phyloP scores from a whole-genome alignment of 2,329 filamentous ascomycete genomes.

The Alternaria consortialis region DNA sequence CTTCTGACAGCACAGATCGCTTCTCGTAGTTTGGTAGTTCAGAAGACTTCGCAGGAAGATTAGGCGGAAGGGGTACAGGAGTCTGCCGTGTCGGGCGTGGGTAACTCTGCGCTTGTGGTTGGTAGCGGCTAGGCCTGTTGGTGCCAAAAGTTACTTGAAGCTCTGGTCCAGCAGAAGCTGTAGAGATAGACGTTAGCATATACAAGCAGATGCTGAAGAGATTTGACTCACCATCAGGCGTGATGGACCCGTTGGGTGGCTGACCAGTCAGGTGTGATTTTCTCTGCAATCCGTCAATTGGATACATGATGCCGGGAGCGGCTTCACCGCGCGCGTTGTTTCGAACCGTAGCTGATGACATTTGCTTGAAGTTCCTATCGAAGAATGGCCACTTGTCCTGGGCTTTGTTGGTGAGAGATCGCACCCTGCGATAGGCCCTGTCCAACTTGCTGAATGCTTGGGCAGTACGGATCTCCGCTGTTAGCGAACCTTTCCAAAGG shows the following conservation, averaged over 20 bases:
- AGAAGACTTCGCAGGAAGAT: neutral
- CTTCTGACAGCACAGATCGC: neutral
- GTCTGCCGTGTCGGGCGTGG: conserved; percentile 9
- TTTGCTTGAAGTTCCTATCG: conserved; percentile 32
- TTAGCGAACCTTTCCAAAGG: conserved; percentile 11
- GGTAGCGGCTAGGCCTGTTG: neutral
- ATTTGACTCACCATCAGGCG: conserved; percentile 2
- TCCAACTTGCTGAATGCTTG: conserved; percentile 37
- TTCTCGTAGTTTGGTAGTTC: neutral
- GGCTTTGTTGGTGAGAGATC: conserved; percentile 38
- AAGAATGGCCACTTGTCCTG: conserved; percentile 48
- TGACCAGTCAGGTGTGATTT: neutral
- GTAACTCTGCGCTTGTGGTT: neutral
- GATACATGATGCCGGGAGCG: conserved; percentile 18
- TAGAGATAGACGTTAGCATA: neutral
- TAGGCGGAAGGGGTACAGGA: conserved; percentile 1
- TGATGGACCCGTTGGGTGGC: neutral
- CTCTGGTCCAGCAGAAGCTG: neutral
- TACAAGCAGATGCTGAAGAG: neutral
- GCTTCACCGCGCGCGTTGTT: conserved; percentile 29
- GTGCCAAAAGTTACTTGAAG: conserved; percentile 16
- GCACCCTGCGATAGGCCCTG: conserved; percentile 41
- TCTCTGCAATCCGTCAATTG: conserved; percentile 4
- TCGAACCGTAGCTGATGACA: conserved; percentile 30
- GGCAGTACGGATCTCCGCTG: conserved; percentile 26